Base-by-base conservation (phyloP, 805 yeast genomes). In the Isabelozyma gotoi region DNA sequence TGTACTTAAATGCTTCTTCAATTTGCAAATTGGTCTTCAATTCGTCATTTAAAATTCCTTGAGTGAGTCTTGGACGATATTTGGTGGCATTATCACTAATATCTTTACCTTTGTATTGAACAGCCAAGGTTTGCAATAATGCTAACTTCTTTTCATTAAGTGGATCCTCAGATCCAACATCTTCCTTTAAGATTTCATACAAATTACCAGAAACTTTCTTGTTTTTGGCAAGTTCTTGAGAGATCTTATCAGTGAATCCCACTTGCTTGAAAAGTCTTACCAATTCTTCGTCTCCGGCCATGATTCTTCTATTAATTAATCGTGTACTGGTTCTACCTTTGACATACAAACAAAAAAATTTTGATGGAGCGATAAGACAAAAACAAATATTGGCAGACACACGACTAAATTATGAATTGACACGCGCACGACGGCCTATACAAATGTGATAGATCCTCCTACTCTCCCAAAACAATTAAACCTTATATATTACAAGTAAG, bases 201-300 rank as follows among this genome's bases (percentile, higher is more conserved):
- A 94, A 74, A 1, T 96, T 80, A 33, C 72, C 71, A 14, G 92
- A 78, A 33, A 91, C 95, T 64, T 91, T 91, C 61, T 83, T 82
- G 71, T 94, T 92, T 64, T 89, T 92, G 44, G 81, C 64, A 44
- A 90, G 84, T 59, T 94, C 98, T 39, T 81, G 79, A 46, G 87
- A 74, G 62, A 88, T 88, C 53, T 81, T 73, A 14, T 85, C 92
- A 53, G 78, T 81, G 52, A 87, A 80, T 11, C 95, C 95, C 45
- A 84, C 60, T 40, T 63, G 56, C 43, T 65, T 55, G 44, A 80
- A 78, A 27, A 64, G 61, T 17, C 52, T 48, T 6, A 56, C 50
- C 38, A 71, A 53, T 43, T 69, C 73, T 38, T 59, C 64, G 38
- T 60, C 66, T 3, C 50, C 43, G 15, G 53, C 35, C 55, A 54